Conservation (phyloP, 148 eudicot species). For the Agrostemma githago region DNA sequence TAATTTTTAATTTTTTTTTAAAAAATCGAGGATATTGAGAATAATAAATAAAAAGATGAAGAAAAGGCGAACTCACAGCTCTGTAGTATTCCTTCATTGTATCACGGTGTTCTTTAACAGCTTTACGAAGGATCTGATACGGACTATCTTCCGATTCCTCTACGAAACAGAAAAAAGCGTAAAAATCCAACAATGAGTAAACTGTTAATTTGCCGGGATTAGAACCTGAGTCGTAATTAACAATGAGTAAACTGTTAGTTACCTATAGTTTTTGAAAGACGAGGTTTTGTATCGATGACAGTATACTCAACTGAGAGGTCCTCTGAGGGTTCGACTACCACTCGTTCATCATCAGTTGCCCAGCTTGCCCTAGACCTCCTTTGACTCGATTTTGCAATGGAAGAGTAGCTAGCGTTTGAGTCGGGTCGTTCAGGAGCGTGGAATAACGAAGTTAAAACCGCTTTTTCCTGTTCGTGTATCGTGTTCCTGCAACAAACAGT, state of each 20-base stretch:
- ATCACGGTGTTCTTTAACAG: slow-evolving; percentile 41
- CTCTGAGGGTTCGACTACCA: slow-evolving; percentile 21
- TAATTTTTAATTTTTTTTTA: too few relatives aligned
- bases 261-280: slow-evolving; percentile 23
- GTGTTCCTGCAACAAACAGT: slow-evolving; percentile 18
- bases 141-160: slow-evolving; percentile 27
- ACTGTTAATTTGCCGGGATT: too few relatives aligned
- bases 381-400: neutral
- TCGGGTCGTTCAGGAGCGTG: slow-evolving; percentile 21
- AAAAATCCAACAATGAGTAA: neutral
- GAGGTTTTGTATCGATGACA: slow-evolving; percentile 1
- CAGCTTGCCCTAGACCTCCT: slow-evolving; percentile 21
- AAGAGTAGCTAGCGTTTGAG: slow-evolving; percentile 2
- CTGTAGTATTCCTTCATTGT: slow-evolving; percentile 39
- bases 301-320: slow-evolving; percentile 10
- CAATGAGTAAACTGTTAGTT: neutral
- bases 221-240: too few relatives aligned
- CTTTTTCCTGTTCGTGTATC: slow-evolving; percentile 23
- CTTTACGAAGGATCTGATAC: slow-evolving; percentile 37
- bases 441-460: slow-evolving; percentile 27
- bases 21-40: neutral
- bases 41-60: slow-evolving; percentile 9
- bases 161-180: neutral
- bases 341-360: neutral
- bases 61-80: slow-evolving; percentile 33